These are phyloP conservation scores for Sparassis latifolia DNA, from an alignment of 1,284 basidiomycete genomes.

Conservation along the genomic window DNA sequence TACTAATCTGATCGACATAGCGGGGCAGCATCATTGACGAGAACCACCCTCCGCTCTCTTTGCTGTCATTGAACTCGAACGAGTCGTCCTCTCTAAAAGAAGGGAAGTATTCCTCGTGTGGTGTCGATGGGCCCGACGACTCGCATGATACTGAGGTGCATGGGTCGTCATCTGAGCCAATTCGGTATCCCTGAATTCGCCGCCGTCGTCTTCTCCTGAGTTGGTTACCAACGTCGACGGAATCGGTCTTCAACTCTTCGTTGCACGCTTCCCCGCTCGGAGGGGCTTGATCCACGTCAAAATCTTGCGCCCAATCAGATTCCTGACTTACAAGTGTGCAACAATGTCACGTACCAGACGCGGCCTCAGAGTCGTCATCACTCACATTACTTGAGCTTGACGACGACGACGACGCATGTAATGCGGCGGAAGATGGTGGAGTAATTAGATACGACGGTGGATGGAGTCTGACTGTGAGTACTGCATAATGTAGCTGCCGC, in stretches of 20 bases:
- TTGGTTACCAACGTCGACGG: background rate
- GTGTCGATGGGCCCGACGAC: constrained; percentile 11
- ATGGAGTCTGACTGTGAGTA: constrained; percentile 20
- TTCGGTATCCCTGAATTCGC: constrained; percentile 16
- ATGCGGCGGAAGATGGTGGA: constrained; percentile 4
- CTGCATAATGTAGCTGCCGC: constrained; percentile 20
- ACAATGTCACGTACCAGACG: background rate
- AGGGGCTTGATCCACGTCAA: no score
- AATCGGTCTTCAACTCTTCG: no score
- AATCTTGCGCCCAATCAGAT: no score
- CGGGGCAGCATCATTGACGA: constrained; percentile 28
- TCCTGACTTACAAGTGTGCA: no score
- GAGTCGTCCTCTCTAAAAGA: constrained; percentile 4
- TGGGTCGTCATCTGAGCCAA: constrained; percentile 26
- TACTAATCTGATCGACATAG: constrained; percentile 30
- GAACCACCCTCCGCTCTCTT: constrained; percentile 8
- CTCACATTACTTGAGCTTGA: background rate
- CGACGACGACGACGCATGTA: constrained; percentile 1
- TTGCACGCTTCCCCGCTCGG: no score
- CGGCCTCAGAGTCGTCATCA: constrained; percentile 2
- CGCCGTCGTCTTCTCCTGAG: constrained; percentile 13
- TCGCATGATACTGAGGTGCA: constrained; percentile 10
- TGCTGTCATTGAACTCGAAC: background rate
- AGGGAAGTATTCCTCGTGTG: constrained; percentile 15
- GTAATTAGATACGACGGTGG: constrained; percentile 9